Conservation (phyloP, 2,329 filamentous ascomycete species). For the Chrysoporthe deuterocubensis region DNA sequence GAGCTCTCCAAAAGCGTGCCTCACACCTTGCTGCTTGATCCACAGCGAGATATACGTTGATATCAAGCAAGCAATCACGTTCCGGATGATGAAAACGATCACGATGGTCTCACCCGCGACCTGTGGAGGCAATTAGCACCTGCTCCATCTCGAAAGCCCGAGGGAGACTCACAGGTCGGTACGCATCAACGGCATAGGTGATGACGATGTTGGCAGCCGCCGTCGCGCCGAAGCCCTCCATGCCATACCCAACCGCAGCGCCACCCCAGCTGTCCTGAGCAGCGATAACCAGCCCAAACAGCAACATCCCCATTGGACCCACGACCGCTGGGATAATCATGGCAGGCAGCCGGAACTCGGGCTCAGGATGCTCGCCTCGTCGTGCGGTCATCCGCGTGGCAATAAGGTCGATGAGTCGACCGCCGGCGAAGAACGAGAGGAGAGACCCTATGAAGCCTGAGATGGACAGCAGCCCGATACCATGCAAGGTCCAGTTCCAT, state of each 20-base stretch:
- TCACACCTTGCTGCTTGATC: slow-evolving; percentile 31
- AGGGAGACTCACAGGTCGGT: slow-evolving; percentile 28
- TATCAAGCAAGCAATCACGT: slow-evolving; percentile 35
- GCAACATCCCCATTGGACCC: slow-evolving; percentile 37
- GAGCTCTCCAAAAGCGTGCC: slow-evolving; percentile 35
- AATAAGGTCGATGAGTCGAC: slow-evolving; percentile 36
- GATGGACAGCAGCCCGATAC: slow-evolving; percentile 11
- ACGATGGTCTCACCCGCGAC: slow-evolving; percentile 37
- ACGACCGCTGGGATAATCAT: slow-evolving; percentile 35
- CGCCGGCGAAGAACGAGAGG: slow-evolving; percentile 25
- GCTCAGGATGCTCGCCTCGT: slow-evolving; percentile 32
- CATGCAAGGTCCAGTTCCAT: slow-evolving; percentile 15
- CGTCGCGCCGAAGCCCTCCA: slow-evolving; percentile 38
- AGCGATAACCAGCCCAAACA: slow-evolving; percentile 37
- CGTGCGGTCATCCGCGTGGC: slow-evolving; percentile 34
- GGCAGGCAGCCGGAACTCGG: slow-evolving; percentile 35
- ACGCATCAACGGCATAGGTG: slow-evolving; percentile 36
- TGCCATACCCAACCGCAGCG: slow-evolving; percentile 32
- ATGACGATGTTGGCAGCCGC: slow-evolving; percentile 36
- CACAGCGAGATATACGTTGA: slow-evolving; percentile 35
- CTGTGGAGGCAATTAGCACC: slow-evolving; percentile 7
- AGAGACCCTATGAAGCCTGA: slow-evolving; percentile 14
- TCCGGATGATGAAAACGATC: slow-evolving; percentile 36
- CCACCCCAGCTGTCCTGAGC: slow-evolving; percentile 19
- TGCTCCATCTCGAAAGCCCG: background rate